phyloP scores from a whole-genome alignment of 2,329 filamentous ascomycete species.

The Diaporthe sp. region DNA sequence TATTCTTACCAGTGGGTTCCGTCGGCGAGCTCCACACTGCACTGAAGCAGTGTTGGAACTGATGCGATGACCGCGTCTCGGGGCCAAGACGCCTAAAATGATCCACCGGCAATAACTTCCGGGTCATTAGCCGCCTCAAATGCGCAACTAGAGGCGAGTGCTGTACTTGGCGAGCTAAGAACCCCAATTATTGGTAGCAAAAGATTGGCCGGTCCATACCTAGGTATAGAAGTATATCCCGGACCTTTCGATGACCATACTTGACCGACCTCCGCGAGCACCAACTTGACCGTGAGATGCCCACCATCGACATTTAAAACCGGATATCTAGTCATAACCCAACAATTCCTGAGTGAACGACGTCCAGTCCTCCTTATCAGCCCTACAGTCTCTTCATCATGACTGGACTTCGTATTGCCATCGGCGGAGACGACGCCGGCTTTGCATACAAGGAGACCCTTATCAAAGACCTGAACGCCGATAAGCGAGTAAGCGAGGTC shows the following conservation, averaged over 20 bases:
- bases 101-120: neutral
- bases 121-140: neutral
- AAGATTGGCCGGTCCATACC: neutral
- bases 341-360: neutral
- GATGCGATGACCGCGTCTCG: neutral
- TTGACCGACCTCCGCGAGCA: neutral
- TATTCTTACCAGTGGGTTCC: neutral
- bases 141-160: neutral
- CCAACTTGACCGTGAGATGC: neutral
- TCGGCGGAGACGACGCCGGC: slow-evolving; percentile 72
- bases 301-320: neutral
- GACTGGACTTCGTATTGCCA: slow-evolving; percentile 35
- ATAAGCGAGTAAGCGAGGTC: slow-evolving; percentile 76
- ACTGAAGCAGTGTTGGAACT: neutral
- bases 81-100: neutral
- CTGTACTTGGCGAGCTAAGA: neutral
- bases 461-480: slow-evolving; percentile 78
- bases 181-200: neutral
- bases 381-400: neutral
- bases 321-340: neutral
- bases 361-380: neutral
- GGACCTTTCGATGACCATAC: neutral
- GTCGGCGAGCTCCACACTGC: neutral
- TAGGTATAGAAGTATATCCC: neutral
- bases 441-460: slow-evolving; percentile 84